Evolutionary conservation across 139 green algal species (phyloP).

Genomic region (Chlorella sp.): DNA sequence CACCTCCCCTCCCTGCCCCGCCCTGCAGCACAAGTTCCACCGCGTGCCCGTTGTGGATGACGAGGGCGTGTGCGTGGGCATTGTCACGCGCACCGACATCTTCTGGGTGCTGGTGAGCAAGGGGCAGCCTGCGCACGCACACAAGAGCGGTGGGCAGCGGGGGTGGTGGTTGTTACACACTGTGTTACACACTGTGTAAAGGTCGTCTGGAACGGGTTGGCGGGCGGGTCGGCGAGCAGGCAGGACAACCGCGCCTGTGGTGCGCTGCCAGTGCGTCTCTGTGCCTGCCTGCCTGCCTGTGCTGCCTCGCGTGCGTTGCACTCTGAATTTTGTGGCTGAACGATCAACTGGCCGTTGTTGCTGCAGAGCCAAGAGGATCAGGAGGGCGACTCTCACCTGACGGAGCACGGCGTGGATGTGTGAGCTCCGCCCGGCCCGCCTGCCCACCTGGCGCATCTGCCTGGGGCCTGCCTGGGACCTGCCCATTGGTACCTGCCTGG

Average conservation of each 20-base stretch:
- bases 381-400: slow-evolving; percentile 10
- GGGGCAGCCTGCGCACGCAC: too few relatives aligned
- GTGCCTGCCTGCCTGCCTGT: not conserved
- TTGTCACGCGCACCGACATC: slow-evolving; percentile 66
- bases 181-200: not conserved
- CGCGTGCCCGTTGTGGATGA: slow-evolving; percentile 60
- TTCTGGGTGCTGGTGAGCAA: slow-evolving; percentile 51
- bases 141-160: too few relatives aligned
- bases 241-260: not conserved
- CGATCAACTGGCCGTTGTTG: not conserved
- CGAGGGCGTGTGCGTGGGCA: slow-evolving; percentile 44
- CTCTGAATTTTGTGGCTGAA: not conserved
- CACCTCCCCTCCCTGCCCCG: not conserved
- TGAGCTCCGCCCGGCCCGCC: not conserved
- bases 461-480: too few relatives aligned
- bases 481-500: too few relatives aligned
- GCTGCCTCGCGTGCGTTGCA: not conserved
- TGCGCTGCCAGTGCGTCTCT: not conserved
- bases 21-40: slow-evolving; percentile 58
- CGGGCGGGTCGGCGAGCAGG: not conserved
- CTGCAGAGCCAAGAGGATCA: not conserved
- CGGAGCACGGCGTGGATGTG: slow-evolving; percentile 9
- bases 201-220: not conserved
- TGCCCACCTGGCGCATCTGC: too few relatives aligned
- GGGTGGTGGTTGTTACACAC: too few relatives aligned